Conservation (phyloP, 2,329 filamentous ascomycete species). For the Beauveria rudraprayagi region DNA sequence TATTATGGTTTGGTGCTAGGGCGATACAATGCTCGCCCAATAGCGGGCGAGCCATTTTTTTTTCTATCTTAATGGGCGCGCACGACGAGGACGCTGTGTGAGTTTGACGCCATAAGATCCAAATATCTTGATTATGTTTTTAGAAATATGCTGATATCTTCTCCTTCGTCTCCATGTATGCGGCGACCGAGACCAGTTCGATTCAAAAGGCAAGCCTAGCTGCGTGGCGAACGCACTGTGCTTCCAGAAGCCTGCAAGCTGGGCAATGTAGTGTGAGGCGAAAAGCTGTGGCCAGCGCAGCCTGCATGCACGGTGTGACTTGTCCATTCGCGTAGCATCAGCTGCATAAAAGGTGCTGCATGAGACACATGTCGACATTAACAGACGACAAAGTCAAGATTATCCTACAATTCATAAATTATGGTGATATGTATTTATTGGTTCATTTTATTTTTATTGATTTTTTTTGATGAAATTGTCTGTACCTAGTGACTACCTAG, state of each 20-base stretch:
- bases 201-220: neutral
- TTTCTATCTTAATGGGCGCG: neutral
- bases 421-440: neutral
- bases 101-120: neutral
- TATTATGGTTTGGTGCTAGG: neutral
- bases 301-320: neutral
- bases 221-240: conserved; percentile 1
- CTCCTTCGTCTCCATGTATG: neutral
- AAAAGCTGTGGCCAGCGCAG: neutral
- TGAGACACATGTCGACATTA: neutral
- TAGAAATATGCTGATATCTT: neutral
- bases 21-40: neutral
- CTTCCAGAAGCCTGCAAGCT: neutral
- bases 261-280: neutral
- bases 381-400: neutral
- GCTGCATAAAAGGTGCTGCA: neutral
- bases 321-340: neutral
- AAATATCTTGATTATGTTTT: neutral
- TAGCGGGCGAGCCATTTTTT: conserved; percentile 1
- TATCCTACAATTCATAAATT: neutral
- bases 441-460: neutral
- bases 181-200: neutral
- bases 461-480: neutral
- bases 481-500: neutral
- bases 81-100: neutral